Conservation (phyloP, 2,329 filamentous ascomycete species). For the Colletotrichum lini region DNA sequence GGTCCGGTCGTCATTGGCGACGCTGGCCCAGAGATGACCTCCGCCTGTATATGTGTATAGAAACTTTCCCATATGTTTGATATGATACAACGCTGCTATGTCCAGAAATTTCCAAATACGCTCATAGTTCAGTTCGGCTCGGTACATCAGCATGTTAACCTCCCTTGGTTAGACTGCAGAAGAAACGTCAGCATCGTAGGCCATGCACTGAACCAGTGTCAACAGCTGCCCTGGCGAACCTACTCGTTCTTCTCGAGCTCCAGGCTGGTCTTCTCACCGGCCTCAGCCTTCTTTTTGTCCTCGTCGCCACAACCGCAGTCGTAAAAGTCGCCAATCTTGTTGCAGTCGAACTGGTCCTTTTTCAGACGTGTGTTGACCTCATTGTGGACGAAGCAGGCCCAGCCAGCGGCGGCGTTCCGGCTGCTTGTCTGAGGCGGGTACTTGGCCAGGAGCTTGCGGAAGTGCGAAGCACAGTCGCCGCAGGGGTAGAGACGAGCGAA, state of each 20-base stretch:
- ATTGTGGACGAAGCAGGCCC: constrained; percentile 79
- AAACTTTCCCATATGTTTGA: background rate
- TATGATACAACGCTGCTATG: constrained; percentile 3
- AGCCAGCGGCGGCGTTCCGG: constrained; percentile 75
- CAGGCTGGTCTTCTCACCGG: constrained; percentile 34
- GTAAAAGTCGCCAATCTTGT: constrained; percentile 78
- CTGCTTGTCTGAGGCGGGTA: constrained; percentile 77
- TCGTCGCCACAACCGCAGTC: constrained; percentile 81
- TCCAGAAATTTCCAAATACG: background rate
- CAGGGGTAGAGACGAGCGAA: constrained; percentile 80
- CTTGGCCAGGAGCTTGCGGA: constrained; percentile 72
- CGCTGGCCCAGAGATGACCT: background rate
- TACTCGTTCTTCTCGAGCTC: constrained; percentile 39
- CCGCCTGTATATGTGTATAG: background rate
- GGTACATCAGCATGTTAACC: background rate
- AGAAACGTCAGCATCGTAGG: constrained; percentile 6
- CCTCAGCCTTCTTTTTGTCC: constrained; percentile 59
- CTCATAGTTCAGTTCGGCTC: background rate
- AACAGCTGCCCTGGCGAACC: background rate
- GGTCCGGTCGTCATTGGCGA: background rate
- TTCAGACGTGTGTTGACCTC: constrained; percentile 75
- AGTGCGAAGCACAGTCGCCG: constrained; percentile 78
- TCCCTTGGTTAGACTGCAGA: constrained; percentile 29
- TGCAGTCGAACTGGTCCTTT: constrained; percentile 76
- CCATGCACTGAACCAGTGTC: no score